Evolutionary conservation across 768 basidiomycete genomes (phyloP), one percentile per base, ranked within the genome.

Genomic region (Sporobolomyces pararoseus): DNA sequence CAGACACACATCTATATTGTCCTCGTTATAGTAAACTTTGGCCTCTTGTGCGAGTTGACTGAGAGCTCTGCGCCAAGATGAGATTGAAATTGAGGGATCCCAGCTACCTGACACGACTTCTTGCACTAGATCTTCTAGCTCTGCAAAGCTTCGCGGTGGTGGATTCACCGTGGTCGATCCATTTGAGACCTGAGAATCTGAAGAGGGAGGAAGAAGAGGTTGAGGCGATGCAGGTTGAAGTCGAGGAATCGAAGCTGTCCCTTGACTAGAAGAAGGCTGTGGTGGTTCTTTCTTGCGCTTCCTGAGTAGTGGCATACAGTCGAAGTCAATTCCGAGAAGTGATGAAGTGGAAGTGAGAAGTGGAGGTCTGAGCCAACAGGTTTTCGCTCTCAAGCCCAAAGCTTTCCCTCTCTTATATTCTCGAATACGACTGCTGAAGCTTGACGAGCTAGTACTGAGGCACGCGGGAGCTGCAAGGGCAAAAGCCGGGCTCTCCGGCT

Each of bases 91-190:
- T 12, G 5, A 2, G 0, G 61, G 0, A 34, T 66, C 65, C 60
- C 61, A 71, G 4, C 31, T 37, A 9, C 1, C 29, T 0, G 46
- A 50, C 19, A 71, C 65, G 32, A 63, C 31, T 23, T 66, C 65
- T 39, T 66, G 51, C 17, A 65, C 65, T 12, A 66, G 34, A 14
- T 71, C 70, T 7, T 55, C 61, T 19, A 71, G 60, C 32, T 66
- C 61, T 2, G 70, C 60, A 25, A 46, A 62, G 2, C 52, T 23
- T 2, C 58, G 29, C 2, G 65, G 65, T 0, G 65, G 58, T 19
- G 50, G 39, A n/a, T n/a, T n/a, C n/a, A n/a, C n/a, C n/a, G n/a
- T n/a, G n/a, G n/a, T n/a, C n/a, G n/a, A n/a, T n/a, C n/a, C n/a
- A n/a, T n/a, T n/a, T 34, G 39, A 42, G 39, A 17, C 10, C 17